Base-by-base conservation (phyloP, 1,284 basidiomycete species). In the Heterobasidion irregulare region DNA sequence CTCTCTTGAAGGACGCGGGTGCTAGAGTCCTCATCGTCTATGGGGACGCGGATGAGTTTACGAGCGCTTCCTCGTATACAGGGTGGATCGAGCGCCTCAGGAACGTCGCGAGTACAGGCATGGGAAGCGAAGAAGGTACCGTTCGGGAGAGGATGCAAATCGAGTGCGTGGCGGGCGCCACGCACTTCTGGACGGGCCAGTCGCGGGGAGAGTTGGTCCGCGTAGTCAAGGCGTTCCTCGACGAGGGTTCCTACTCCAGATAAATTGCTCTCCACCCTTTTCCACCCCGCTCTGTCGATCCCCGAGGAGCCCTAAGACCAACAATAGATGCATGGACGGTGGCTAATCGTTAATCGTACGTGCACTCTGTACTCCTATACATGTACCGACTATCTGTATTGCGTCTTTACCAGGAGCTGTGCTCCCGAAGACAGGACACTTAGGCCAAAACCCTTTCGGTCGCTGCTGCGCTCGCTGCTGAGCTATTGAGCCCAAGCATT, bases 11-110 rank as follows among this genome's bases (percentile, higher is more conserved):
- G 26, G 64, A 81, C 50, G 66, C 67, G 2, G 60, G 65, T 1
- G 73, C 77, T 0, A 76, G 78, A 50, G 68, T 90, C n/a, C 72
- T 92, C 18, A 58, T 88, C 16, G 57, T 90, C 1, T 84, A 79
- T 57, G 89, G 90, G 0, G 81, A 86, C 61, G 62, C 62, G 19
- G 90, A 93, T 63, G 80, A 92, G 54, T 92, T 92, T 63, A 90
- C 90, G 0, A 67, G 74, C 0, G 68, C 65, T 0, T 67, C 66
- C 9, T 77, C 70, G 43, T 90, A 90, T 61, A 71, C 75, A 46
- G 56, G 59, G 6, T 92, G 88, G 89, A 68, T 65, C 2, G 62
- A 69, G 33, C 64, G 62, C 9, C 68, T 89, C 12, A 63, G 54
- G 52, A 61, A 0, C 38, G 46, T 6, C 46, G n/a, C 2, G 19